phyloP scores from a whole-genome alignment of 2,329 filamentous ascomycete species.

The Beauveria sp. region DNA sequence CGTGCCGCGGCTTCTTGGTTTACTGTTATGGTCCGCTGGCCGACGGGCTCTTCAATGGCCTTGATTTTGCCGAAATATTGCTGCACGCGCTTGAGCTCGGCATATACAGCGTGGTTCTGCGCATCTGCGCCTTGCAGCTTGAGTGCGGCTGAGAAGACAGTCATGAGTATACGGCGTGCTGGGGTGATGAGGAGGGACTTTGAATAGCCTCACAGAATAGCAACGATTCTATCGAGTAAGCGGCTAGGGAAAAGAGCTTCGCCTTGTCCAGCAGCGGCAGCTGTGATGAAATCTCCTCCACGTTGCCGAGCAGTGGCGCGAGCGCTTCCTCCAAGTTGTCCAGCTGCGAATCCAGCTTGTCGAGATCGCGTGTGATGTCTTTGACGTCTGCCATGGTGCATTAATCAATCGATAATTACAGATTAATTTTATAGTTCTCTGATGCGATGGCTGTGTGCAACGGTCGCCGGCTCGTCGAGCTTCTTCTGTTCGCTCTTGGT shows the following conservation, averaged over 20 bases:
- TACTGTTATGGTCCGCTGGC: conserved; percentile 45
- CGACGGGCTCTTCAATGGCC: conserved; percentile 55
- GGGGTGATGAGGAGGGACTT: not conserved
- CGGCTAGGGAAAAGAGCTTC: conserved; percentile 79
- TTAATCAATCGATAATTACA: not conserved
- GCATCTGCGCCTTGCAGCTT: conserved; percentile 72
- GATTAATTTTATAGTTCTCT: not conserved
- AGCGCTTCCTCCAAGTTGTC: conserved; percentile 70
- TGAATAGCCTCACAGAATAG: conserved; percentile 61
- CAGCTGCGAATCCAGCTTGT: conserved; percentile 69
- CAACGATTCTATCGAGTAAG: conserved; percentile 85
- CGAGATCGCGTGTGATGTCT: conserved; percentile 59
- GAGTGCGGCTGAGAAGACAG: conserved; percentile 50
- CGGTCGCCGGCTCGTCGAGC: not conserved
- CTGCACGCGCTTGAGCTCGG: conserved; percentile 77
- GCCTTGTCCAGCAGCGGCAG: conserved; percentile 91
- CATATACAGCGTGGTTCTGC: conserved; percentile 77
- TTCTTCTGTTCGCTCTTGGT: not conserved
- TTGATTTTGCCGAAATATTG: conserved; percentile 94
- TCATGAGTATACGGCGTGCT: not conserved
- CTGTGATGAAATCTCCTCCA: conserved; percentile 64
- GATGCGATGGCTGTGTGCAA: not conserved
- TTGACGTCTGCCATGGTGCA: conserved; percentile 33
- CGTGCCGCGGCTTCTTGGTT: conserved; percentile 73
- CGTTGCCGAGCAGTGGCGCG: conserved; percentile 60